Evolutionary conservation across 75 land plant species (phyloP), one percentile per base, ranked within the genome.

Genomic region (Picea sitchensis): DNA sequence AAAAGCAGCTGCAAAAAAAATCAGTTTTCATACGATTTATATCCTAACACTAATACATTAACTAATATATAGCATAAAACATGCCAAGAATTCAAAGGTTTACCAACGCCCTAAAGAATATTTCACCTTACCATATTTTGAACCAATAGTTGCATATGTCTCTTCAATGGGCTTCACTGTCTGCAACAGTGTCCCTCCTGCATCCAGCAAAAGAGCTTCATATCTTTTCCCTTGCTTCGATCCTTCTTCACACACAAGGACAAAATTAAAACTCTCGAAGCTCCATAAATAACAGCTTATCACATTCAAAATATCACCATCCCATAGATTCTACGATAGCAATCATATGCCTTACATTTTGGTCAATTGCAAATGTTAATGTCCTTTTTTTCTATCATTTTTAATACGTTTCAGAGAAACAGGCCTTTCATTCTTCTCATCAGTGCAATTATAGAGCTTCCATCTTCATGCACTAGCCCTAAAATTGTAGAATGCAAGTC

Each of bases 101-200:
- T 47, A 5, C 32, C 23, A 23, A 51, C 15, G 5, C 41, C 36
- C 36, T 7, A 2, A 34, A 65, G 2, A 4, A 65, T 14, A 61
- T 12, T 44, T 17, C 32, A 75, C n/a, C 84, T 20, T 18, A 95
- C 98, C 98, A 81, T 96, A 89, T 85, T 91, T 94, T 32, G 44
- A 76, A 23, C 97, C 98, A 79, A 94, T 88, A 23, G 80, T 44
- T 13, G 94, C 92, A 58, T 96, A 96, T 47, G 90, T 87, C 71
- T 89, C 84, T 76, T 85, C 90, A 30, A 96, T 96, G 18, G 98
- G 98, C 78, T 76, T 79, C 18, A 91, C 81, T 51, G 93, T 79
- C 80, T 92, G 95, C 81, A 96, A 82, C 47, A 96, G 88, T 9
- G 98, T 96, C 36, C 98, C 98, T 31, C 93, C 95, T 17, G 93